A percentile compares a stretch with the other conserved stretches of the same genome.
Evolutionary conservation across 2,329 filamentous ascomycete species (phyloP).

Genomic region (Dothistroma pini): DNA sequence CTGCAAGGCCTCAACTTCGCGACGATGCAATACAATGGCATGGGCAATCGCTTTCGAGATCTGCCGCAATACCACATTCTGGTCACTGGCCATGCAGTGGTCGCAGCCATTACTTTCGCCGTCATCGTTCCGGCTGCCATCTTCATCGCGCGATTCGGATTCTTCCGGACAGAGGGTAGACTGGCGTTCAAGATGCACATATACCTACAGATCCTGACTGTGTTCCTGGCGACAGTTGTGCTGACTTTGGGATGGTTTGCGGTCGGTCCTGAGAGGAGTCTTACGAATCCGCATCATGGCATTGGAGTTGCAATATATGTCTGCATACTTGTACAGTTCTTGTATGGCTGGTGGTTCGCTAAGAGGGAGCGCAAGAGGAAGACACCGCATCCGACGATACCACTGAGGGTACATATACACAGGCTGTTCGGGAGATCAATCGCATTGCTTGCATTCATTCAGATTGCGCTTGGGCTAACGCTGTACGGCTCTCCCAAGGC

Average conservation of each 20-base stretch:
- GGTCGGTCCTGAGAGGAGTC: constrained; percentile 65
- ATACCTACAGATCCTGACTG: constrained; percentile 67
- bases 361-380: constrained; percentile 48
- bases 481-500: constrained; percentile 85
- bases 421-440: constrained; percentile 80
- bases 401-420: constrained; percentile 61
- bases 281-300: constrained; percentile 80
- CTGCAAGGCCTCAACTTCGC: constrained; percentile 72
- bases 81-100: constrained; percentile 66
- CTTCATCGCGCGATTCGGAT: constrained; percentile 60
- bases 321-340: constrained; percentile 65
- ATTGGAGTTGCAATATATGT: constrained; percentile 78
- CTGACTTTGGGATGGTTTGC: constrained; percentile 75
- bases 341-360: constrained; percentile 64
- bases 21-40: constrained; percentile 83
- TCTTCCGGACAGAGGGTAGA: constrained; percentile 55
- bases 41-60: constrained; percentile 74
- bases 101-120: constrained; percentile 71
- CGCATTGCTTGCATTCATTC: constrained; percentile 76
- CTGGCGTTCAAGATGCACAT: constrained; percentile 66
- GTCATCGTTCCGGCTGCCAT: constrained; percentile 70
- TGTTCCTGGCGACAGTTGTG: constrained; percentile 65
- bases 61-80: constrained; percentile 67
- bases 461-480: constrained; percentile 84
- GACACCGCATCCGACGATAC: constrained; percentile 49